Conservation (phyloP, 1,284 basidiomycete genomes). For the Cerrena zonata region DNA sequence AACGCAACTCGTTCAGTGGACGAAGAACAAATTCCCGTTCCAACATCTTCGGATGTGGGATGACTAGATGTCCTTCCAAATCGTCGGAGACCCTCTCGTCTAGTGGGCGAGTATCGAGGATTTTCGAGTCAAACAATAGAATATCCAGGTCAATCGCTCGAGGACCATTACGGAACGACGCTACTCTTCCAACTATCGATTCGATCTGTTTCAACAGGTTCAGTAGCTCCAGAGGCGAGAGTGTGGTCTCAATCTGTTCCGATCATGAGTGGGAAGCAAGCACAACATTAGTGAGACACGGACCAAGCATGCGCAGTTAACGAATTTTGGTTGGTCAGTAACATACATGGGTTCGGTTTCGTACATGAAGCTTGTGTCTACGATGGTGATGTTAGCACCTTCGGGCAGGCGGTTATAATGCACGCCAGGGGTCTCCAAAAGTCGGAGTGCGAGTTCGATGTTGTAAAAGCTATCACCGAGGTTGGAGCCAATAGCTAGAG, state of each 20-base stretch:
- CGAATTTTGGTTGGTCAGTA: constrained; percentile 81
- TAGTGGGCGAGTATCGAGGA: constrained; percentile 54
- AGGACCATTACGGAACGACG: constrained; percentile 81
- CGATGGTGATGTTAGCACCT: constrained; percentile 36
- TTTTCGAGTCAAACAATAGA: constrained; percentile 66
- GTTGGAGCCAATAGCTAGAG: constrained; percentile 86
- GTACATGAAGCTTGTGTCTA: constrained; percentile 88
- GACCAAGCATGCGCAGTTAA: constrained; percentile 88
- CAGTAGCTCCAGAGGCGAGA: constrained; percentile 63
- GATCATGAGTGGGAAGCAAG: neutral
- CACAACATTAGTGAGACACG: constrained; percentile 22
- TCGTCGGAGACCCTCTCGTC: constrained; percentile 43
- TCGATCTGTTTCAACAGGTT: constrained; percentile 74
- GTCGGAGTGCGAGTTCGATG: constrained; percentile 69
- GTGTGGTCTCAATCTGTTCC: constrained; percentile 65
- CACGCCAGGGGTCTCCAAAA: constrained; percentile 44
- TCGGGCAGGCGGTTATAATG: constrained; percentile 18
- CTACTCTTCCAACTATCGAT: constrained; percentile 70
- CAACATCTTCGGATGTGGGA: constrained; percentile 78
- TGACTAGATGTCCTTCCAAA: constrained; percentile 59
- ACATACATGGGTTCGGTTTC: constrained; percentile 96
- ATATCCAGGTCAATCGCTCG: constrained; percentile 91
- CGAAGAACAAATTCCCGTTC: constrained; percentile 92
- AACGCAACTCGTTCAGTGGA: constrained; percentile 79
- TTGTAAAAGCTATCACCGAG: constrained; percentile 84